Conservation (phyloP, 2,329 filamentous ascomycete species). For the Colletotrichum euphorbiae region DNA sequence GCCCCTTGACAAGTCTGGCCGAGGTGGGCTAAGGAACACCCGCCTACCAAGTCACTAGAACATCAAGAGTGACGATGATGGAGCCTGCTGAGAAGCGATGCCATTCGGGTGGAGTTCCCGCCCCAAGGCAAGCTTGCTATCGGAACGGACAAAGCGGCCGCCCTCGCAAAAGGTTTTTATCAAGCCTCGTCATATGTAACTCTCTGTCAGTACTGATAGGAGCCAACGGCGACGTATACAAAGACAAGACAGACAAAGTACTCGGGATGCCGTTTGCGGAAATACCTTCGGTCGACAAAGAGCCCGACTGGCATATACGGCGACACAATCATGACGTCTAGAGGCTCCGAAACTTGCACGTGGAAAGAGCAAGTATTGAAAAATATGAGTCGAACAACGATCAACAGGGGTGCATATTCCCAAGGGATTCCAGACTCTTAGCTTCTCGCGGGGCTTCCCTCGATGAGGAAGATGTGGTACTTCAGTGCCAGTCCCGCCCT, state of each 20-base stretch:
- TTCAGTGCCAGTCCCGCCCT: not conserved
- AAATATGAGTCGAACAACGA: not conserved
- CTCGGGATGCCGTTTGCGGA: not conserved
- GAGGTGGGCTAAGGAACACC: conserved; percentile 3
- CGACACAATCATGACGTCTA: conserved; percentile 2
- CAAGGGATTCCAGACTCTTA: not conserved
- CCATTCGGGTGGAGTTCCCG: not conserved
- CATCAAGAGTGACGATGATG: conserved; percentile 16
- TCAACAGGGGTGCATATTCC: not conserved
- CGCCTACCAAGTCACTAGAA: conserved; percentile 3
- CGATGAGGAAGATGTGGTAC: not conserved
- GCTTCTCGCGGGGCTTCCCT: conserved; percentile 18
- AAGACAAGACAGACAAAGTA: not conserved
- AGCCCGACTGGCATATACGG: not conserved
- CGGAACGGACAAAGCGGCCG: not conserved
- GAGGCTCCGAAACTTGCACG: not conserved
- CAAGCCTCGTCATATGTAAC: not conserved
- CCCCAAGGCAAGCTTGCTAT: not conserved
- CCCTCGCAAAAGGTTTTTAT: not conserved
- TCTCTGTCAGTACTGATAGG: not conserved
- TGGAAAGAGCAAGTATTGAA: not conserved
- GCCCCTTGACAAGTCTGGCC: conserved; percentile 13
- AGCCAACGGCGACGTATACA: not conserved
- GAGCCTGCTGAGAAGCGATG: conserved; percentile 1
- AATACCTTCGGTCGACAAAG: conserved; percentile 1